A percentile compares a stretch with the other conserved stretches of the same genome.
These are phyloP conservation scores for Chrysoporthe austroafricana DNA, from an alignment of 2,329 filamentous ascomycete species.

Conservation along the genomic window DNA sequence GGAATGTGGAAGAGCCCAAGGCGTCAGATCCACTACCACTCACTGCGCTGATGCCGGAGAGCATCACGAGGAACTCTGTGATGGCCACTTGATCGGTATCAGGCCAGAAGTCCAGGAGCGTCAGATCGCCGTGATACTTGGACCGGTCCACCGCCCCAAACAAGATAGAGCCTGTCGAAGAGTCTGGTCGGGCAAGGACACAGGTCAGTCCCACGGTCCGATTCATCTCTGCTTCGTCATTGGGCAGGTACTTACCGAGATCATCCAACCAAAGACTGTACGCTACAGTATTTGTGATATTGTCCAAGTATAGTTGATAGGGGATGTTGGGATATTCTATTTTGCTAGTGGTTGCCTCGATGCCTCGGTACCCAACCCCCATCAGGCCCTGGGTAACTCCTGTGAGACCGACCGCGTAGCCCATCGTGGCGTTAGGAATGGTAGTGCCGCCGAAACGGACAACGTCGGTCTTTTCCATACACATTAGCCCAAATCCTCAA, in stretches of 20 bases:
- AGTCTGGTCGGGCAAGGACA: not conserved
- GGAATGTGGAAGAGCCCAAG: not conserved
- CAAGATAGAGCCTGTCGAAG: slow-evolving; percentile 9
- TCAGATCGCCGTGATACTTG: slow-evolving; percentile 13
- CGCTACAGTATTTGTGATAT: not conserved
- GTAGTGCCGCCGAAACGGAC: not conserved
- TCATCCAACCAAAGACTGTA: slow-evolving; percentile 16
- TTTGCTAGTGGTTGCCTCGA: not conserved
- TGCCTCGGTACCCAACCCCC: slow-evolving; percentile 7
- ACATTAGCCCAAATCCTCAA: not conserved
- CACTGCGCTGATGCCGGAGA: slow-evolving; percentile 9
- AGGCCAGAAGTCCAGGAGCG: slow-evolving; percentile 7
- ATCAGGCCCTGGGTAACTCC: not conserved
- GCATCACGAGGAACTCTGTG: slow-evolving; percentile 7
- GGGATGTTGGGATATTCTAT: not conserved
- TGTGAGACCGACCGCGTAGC: not conserved
- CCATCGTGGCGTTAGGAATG: not conserved
- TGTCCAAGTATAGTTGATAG: not conserved
- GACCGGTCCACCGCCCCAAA: slow-evolving; percentile 19
- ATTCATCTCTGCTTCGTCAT: not conserved
- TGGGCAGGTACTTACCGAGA: not conserved
- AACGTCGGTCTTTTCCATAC: not conserved
- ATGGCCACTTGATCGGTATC: not conserved
- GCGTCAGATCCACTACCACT: slow-evolving; percentile 9
- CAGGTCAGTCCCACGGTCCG: not conserved